These are phyloP conservation scores for Fusarium oligoseptatum DNA, from an alignment of 2,329 filamentous ascomycete species.

Conservation along the genomic window DNA sequence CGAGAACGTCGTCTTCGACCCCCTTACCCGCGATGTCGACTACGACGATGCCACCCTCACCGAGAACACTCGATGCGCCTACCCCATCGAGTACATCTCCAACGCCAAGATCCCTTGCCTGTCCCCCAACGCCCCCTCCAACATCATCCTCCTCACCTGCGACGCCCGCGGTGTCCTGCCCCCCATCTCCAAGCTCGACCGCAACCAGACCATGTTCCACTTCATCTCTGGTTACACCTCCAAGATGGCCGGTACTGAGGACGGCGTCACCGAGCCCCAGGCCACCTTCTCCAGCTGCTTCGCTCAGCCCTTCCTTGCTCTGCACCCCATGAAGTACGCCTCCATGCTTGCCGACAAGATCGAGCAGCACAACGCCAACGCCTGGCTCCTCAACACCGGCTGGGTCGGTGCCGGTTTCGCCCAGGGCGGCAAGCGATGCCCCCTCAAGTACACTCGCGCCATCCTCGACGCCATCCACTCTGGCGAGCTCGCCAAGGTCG, in stretches of 20 bases:
- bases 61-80: constrained; percentile 98
- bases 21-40: constrained; percentile 88
- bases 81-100: constrained; percentile 98
- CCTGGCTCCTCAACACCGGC: constrained; percentile 98
- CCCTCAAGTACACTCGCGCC: constrained; percentile 97
- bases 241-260: constrained; percentile 99
- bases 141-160: constrained; percentile 98
- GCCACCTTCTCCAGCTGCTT: constrained; percentile 99
- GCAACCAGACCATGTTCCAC: constrained; percentile 99
- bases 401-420: constrained; percentile 94
- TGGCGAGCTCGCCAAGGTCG: constrained; percentile 90
- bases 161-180: constrained; percentile 97
- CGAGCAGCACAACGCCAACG: constrained; percentile 91
- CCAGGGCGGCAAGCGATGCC: constrained; percentile 96
- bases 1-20: constrained; percentile 99
- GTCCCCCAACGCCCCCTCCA: constrained; percentile 87
- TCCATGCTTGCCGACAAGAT: constrained; percentile 99
- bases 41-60: constrained; percentile 96
- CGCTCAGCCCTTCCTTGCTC: constrained; percentile 97
- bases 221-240: constrained; percentile 99
- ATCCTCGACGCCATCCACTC: constrained; percentile 99
- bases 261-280: constrained; percentile 95
- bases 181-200: constrained; percentile 96
- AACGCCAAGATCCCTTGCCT: constrained; percentile 99
- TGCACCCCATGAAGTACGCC: constrained; percentile 99